A percentile compares a stretch with the other conserved stretches of the same genome.
Conservation (phyloP, 352 stramenopile genomes). For the Blastocystis hominis region DNA sequence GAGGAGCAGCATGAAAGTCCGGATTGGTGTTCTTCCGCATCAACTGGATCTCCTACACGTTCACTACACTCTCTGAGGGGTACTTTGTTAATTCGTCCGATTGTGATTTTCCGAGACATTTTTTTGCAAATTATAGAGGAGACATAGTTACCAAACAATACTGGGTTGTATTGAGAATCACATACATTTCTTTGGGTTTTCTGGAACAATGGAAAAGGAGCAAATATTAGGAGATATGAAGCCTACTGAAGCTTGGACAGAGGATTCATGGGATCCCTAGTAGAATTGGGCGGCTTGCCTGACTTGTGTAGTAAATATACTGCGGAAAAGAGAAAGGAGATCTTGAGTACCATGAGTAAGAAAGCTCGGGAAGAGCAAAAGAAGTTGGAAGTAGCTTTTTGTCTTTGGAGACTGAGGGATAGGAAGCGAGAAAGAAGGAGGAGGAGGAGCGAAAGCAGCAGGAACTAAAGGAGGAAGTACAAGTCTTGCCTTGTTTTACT, state of each 20-base stretch:
- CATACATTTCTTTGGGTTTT: background rate
- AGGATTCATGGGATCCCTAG: constrained; percentile 7
- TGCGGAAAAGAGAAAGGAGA: background rate
- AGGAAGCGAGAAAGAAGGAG: background rate
- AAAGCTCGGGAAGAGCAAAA: background rate
- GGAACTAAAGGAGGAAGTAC: background rate
- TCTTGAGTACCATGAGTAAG: constrained; percentile 14
- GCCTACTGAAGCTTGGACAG: constrained; percentile 12
- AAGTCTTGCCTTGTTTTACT: background rate
- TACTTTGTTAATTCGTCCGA: constrained; percentile 50
- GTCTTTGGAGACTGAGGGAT: background rate
- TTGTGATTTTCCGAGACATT: constrained; percentile 12
- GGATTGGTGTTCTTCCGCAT: constrained; percentile 23
- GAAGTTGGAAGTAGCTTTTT: background rate
- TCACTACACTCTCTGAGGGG: background rate
- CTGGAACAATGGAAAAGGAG: background rate
- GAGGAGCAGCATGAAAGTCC: background rate
- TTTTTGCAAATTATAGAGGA: background rate
- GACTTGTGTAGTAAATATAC: background rate
- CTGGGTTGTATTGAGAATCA: background rate
- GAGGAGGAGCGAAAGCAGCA: background rate
- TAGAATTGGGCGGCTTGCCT: background rate
- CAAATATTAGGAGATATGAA: background rate
- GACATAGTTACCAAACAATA: background rate
- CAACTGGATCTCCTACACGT: constrained; percentile 7